Evolutionary conservation across 768 basidiomycete species (phyloP), one percentile per base, ranked within the genome.

Genomic region (Xerocomus spinulosus): DNA sequence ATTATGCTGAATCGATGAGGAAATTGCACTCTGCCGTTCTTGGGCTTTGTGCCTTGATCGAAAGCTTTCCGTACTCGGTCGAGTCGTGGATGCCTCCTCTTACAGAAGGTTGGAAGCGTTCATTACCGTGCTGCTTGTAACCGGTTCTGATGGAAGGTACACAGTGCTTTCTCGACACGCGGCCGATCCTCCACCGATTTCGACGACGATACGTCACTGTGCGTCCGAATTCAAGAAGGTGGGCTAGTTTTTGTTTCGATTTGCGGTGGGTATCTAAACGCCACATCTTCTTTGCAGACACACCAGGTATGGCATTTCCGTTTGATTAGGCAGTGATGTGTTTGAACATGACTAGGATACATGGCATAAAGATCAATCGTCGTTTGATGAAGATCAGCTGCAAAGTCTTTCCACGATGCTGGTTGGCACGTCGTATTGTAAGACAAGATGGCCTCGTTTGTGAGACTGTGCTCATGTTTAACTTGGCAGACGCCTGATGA

Each of bases 11-110:
- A 46, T 75, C 81, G 12, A 63, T 93, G 55, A 79, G 83, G 38
- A 75, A 77, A 40, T 73, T 94, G 47, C 92, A 96, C 63, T 89
- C 89, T 25, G 92, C 92, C 2, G 87, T 98, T 48, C 75, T 98
- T 40, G 95, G 95, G n/a, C 83, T 94, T 36, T 91, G 90, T 54
- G 91, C 95, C 5, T 72, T 98, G 26, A 81, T 98, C 28, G 90
- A 94, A 58, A 94, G 92, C 48, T 95, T 88, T 64, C 95, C 95
- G 0, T 96, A 96, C 68, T 93, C 92, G 2, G 86, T 97, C 13
- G 95, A 95, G 60, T 82, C 83, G 53, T 98, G 93, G 87, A 84
- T 95, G 79, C 87, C 87, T 25, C 72, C 85, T 17, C 73, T 90
- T 44, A 87, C 86, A 29, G 87, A 89, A 73, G 78, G 87, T 86